A percentile compares a stretch with the other conserved stretches of the same genome.
phyloP scores from a whole-genome alignment of 1,139 yeast species.

The Pneumocystis carinii region DNA sequence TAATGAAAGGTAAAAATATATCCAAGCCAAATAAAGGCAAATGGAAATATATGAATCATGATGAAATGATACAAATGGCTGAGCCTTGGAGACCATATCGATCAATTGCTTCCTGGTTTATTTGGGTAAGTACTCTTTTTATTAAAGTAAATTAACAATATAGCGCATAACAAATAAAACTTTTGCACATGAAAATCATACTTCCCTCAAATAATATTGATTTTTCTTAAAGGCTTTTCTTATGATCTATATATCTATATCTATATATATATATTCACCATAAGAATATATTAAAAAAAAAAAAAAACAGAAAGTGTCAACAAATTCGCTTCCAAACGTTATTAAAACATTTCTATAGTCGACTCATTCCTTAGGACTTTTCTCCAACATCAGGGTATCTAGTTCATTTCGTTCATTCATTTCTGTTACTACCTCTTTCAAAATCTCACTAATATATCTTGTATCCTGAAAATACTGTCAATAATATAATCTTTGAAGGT shows the following conservation, averaged over 20 bases:
- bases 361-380: background rate
- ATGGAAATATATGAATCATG: constrained; percentile 23
- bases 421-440: constrained; percentile 9
- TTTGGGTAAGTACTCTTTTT: constrained; percentile 36
- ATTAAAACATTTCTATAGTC: background rate
- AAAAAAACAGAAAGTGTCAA: background rate
- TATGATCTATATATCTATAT: too few species aligned
- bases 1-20: constrained; percentile 28
- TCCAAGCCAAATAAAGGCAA: constrained; percentile 19
- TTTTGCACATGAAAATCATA: background rate
- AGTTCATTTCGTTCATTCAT: constrained; percentile 11
- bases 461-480: constrained; percentile 26
- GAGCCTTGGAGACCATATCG: constrained; percentile 50
- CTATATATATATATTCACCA: background rate
- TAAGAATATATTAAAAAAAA: background rate
- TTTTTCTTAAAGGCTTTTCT: background rate
- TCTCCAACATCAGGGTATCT: constrained; percentile 9
- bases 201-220: background rate
- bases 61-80: constrained; percentile 36
- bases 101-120: constrained; percentile 50
- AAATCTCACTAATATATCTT: constrained; percentile 59
- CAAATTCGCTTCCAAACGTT: background rate
- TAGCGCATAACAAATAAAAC: background rate
- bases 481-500: background rate
- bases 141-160: background rate